Evolutionary conservation across 257 asterid genomes (phyloP), one percentile per base, ranked within the genome.

Genomic region (Nemophila menziesii): DNA sequence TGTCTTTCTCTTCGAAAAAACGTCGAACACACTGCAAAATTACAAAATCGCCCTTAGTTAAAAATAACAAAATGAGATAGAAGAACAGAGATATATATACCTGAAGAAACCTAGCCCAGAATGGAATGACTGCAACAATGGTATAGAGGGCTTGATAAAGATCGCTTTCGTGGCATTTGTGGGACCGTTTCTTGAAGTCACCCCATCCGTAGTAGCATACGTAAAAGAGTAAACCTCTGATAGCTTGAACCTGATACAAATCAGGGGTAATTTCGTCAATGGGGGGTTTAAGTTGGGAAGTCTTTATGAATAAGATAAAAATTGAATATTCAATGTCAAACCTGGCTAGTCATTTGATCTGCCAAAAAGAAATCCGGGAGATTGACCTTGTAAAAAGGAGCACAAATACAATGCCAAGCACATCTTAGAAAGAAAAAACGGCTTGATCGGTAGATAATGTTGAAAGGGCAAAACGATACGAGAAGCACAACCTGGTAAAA

Each of bases 311-410:
- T 10, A 16, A 0, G 13, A 19, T 3, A n/a, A 11, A n/a, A 4
- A 11, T 11, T n/a, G n/a, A n/a, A 39, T 29, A 39, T 34, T 17
- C 12, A 9, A 40, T 16, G 20, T 18, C 60, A 15, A 12, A 80
- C 96, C 94, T 86, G 94, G 77, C 96, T 86, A 12, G 96, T 86
- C 39, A 86, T 57, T 72, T 82, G 93, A 66, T 86, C 96, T n/a
- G 86, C 89, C 70, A 85, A 68, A 80, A 85, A 67, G 64, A 81
- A 80, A 66, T 85, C 96, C 11, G 93, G 52, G 29, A 86, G 71
- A 3, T 66, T 73, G 34, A 82, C 86, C 93, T 86, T 86, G 61
- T 77, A 82, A n/a, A 87, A 76, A 20, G 97, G 97, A 44, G 92
- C 92, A 40, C 78, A 71, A 20, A 86, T 26, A 44, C 94, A 82